Percentiles rank a stretch among this genome's conserved stretches.
phyloP scores from a whole-genome alignment of 2,329 filamentous ascomycete genomes.

The Cytospora piceicola region DNA sequence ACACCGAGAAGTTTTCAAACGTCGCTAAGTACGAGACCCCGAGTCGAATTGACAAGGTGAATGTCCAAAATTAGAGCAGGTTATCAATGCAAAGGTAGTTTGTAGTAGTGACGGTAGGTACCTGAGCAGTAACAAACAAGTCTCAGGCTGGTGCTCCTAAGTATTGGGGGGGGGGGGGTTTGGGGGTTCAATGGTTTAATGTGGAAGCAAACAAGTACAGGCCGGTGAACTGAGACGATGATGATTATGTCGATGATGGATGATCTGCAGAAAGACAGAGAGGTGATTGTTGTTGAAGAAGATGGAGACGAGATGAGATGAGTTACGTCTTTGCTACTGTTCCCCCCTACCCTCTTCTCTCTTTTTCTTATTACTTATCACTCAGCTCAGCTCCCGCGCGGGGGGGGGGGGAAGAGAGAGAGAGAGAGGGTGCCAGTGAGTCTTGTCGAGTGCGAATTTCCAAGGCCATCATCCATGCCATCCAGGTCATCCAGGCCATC shows the following conservation, averaged over 20 bases:
- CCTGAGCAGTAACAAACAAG: background rate
- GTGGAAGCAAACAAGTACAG: background rate
- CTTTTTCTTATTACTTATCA: constrained; percentile 4
- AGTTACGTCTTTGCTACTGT: background rate
- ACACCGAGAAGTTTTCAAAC: background rate
- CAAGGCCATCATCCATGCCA: background rate
- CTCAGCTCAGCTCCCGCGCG: background rate
- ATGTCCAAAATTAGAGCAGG: background rate
- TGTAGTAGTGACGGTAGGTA: background rate
- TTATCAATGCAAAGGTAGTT: background rate
- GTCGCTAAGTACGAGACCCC: background rate
- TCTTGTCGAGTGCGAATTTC: background rate
- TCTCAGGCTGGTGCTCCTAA: background rate
- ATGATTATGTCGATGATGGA: background rate
- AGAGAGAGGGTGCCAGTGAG: background rate
- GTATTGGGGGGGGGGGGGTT: background rate
- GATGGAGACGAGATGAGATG: background rate
- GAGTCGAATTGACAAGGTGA: background rate
- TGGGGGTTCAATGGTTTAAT: too few relatives aligned
- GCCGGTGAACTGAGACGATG: background rate
- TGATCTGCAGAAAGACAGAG: background rate
- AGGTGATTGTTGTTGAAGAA: background rate
- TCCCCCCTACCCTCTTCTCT: background rate
- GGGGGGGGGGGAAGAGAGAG: too few relatives aligned
- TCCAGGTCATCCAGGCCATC: background rate